Base-by-base conservation (phyloP, 75 land plant species). In the Adiantum capillusveneris region DNA sequence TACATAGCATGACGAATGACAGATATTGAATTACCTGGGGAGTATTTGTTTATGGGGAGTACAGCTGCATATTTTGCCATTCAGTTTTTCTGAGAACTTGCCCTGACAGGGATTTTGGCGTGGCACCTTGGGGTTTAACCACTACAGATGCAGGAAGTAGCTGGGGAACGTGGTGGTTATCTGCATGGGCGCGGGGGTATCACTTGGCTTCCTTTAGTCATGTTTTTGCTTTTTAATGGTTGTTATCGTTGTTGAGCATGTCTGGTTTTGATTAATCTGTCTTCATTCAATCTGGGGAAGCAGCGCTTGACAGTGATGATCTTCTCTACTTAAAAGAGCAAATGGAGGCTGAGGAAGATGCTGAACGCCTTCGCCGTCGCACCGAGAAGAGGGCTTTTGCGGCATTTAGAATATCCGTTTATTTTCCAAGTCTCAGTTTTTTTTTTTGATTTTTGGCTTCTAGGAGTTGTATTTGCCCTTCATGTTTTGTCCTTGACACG, bases 261-360 rank as follows among this genome's bases (percentile, higher is more conserved):
- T 11, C 17, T 50, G 53, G 12, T 21, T 14, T 44, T 19, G 18
- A 22, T 42, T 45, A 25, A 60, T 60, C 11, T 45, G 14, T 2
- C 9, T 52, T 16, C 5, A 16, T 62, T 2, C 16, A 14, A 46
- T n/a, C 3, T 46, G 31, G 37, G 16, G 57, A 9, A 71, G 68
- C 87, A 93, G 98, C 98, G 14, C 53, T 93, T 75, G 98, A 93
- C 72, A 93, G 98, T 64, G 98, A 93, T 88, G 98, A 93, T 63
- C 58, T 93, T 48, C 84, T 93, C 48, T 93, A 93, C 64, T 80
- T 93, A 17, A 93, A 93, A 67, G 98, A 93, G 57, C 98, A 93
- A 75, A 93, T 93, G 98, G 98, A 93, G 70, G 98, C 98, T 25
- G 98, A 93, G 75, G 90, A 93, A 46, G 98, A 93, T 79, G 95